Conservation (phyloP, 192 early-diverging fungal species). For the Coemansia sp. region DNA sequence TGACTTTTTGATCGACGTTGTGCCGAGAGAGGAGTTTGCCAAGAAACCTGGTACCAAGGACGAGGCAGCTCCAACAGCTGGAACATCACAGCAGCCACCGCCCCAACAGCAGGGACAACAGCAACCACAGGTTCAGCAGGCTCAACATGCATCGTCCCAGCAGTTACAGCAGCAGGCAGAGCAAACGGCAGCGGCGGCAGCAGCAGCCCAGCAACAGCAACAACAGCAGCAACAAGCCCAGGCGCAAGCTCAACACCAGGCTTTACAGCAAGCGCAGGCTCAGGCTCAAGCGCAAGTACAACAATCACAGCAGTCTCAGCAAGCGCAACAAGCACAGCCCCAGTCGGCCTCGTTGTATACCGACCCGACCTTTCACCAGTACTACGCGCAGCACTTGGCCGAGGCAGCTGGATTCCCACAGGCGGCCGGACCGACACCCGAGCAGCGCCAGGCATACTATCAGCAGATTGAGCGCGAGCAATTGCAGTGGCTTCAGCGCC, state of each 20-base stretch:
- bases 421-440: constrained; percentile 29
- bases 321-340: constrained; percentile 13
- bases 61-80: not conserved
- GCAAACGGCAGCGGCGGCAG: constrained; percentile 1
- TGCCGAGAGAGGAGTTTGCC: constrained; percentile 84
- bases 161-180: not conserved
- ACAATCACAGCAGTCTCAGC: constrained; percentile 10
- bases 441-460: constrained; percentile 53
- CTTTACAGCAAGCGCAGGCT: constrained; percentile 15
- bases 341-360: constrained; percentile 20
- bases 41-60: constrained; percentile 13
- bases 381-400: constrained; percentile 53
- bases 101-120: not conserved
- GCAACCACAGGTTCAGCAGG: not conserved
- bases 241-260: constrained; percentile 14
- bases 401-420: constrained; percentile 48
- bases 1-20: constrained; percentile 98
- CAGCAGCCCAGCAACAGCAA: constrained; percentile 14
- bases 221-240: constrained; percentile 21
- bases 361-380: constrained; percentile 47
- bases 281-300: constrained; percentile 17
- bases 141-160: constrained; percentile 1
- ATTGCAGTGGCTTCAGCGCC: constrained; percentile 54
- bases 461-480: constrained; percentile 57
- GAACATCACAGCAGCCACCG: constrained; percentile 1